A percentile compares a stretch with the other conserved stretches of the same genome.
These are phyloP conservation scores for Nymphaea colorata DNA, from an alignment of 164 flowering plant genomes.

Conservation along the genomic window DNA sequence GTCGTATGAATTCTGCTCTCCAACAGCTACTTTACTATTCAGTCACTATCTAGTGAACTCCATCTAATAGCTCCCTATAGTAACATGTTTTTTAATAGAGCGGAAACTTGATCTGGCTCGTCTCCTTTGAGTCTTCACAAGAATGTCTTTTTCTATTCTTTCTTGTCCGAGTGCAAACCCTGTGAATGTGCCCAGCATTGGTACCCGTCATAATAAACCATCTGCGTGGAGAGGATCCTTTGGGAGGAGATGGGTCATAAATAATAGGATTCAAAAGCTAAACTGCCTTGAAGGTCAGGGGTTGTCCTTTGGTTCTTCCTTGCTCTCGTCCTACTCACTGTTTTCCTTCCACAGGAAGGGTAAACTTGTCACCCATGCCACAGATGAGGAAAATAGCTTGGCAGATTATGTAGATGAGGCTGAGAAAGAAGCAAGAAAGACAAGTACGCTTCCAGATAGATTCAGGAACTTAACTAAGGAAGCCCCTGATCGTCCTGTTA, in stretches of 20 bases:
- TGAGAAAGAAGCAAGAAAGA: conserved; percentile 33
- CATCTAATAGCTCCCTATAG: too few relatives aligned
- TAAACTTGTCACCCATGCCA: background rate
- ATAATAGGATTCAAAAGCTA: background rate
- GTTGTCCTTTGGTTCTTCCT: background rate
- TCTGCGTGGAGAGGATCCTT: background rate
- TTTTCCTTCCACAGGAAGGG: background rate
- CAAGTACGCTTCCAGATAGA: conserved; percentile 59
- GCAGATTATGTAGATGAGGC: conserved; percentile 18
- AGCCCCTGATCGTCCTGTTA: conserved; percentile 61
- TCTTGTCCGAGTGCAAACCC: background rate
- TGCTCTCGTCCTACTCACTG: background rate
- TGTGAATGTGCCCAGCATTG: background rate
- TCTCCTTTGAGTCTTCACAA: background rate
- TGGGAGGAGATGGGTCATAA: background rate
- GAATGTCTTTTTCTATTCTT: background rate
- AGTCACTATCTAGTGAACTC: too few relatives aligned
- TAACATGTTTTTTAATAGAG: too few relatives aligned
- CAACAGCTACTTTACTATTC: too few relatives aligned
- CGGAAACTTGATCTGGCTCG: background rate
- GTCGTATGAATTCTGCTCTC: too few relatives aligned
- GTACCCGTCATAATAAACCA: background rate
- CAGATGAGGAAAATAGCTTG: conserved; percentile 13
- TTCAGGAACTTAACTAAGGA: conserved; percentile 59
- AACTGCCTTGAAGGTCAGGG: background rate